phyloP scores from a whole-genome alignment of 352 stramenopile genomes.

The Phytophthora meadii region DNA sequence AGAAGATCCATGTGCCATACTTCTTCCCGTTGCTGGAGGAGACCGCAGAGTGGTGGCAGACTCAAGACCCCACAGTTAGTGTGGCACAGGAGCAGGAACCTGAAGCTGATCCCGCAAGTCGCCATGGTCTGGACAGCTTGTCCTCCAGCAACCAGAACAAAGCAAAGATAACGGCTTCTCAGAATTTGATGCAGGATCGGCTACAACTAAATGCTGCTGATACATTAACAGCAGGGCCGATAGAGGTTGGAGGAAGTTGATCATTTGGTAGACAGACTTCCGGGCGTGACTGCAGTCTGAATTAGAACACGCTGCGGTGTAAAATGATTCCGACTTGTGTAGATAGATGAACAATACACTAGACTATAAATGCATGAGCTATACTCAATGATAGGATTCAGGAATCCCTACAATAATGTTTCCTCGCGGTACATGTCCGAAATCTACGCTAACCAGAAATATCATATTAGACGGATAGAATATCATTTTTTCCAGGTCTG shows the following conservation, averaged over 20 bases:
- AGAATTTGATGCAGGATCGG: not conserved
- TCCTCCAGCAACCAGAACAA: not conserved
- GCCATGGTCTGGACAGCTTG: not conserved
- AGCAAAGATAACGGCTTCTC: not conserved
- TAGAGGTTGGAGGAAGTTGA: conserved; percentile 14
- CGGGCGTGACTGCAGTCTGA: no score
- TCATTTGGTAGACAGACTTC: no score
- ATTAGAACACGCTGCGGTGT: no score
- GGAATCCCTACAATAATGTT: no score
- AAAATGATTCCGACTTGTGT: no score
- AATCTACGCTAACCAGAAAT: no score
- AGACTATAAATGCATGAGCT: no score
- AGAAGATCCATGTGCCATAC: conserved; percentile 62
- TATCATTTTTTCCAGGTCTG: not conserved
- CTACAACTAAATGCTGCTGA: not conserved
- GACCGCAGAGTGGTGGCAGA: conserved; percentile 61
- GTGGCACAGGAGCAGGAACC: conserved; percentile 28
- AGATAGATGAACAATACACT: no score
- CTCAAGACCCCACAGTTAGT: conserved; percentile 11
- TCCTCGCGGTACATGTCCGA: no score
- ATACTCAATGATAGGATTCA: no score
- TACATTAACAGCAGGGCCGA: not conserved
- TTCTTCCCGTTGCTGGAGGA: conserved; percentile 73
- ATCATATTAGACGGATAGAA: no score
- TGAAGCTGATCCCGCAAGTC: conserved; percentile 2